Conservation (phyloP, 176 grass and related monocot species). For the Rhynchospora tenuis region DNA sequence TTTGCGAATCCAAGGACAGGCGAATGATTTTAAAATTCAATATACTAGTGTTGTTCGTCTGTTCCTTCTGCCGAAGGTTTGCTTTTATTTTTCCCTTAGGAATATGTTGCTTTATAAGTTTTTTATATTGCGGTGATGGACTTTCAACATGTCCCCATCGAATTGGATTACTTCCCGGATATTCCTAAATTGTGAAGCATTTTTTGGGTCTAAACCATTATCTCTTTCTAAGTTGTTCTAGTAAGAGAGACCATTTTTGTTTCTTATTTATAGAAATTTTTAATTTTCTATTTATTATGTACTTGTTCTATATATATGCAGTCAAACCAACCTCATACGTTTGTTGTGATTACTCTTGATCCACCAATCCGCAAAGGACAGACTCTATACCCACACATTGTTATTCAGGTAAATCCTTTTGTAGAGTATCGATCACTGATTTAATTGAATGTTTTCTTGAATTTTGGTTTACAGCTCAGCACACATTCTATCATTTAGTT, state of each 20-base stretch:
- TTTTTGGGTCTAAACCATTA: neutral
- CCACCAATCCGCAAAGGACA: conserved; percentile 96
- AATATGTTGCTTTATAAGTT: neutral
- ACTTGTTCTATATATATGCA: conserved; percentile 34
- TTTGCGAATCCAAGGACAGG: conserved; percentile 83
- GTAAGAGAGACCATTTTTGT: neutral
- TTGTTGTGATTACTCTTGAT: conserved; percentile 90
- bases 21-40: conserved; percentile 98
- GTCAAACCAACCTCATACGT: conserved; percentile 93
- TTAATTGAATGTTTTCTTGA: conserved; percentile 12
- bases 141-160: neutral
- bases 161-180: neutral
- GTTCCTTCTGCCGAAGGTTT: conserved; percentile 89
- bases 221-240: neutral
- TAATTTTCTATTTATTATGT: conserved; percentile 5
- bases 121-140: neutral
- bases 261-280: conserved; percentile 23
- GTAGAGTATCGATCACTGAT: neutral
- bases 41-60: conserved; percentile 90
- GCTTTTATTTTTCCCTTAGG: conserved; percentile 16
- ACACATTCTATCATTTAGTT: conserved; percentile 24
- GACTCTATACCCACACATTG: conserved; percentile 94
- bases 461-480: conserved; percentile 2
- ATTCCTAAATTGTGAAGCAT: neutral
- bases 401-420: conserved; percentile 71